Evolutionary conservation across 225 moss, liverwort and hornwort genomes (phyloP).

Genomic region (Takakia lepidozioides): DNA sequence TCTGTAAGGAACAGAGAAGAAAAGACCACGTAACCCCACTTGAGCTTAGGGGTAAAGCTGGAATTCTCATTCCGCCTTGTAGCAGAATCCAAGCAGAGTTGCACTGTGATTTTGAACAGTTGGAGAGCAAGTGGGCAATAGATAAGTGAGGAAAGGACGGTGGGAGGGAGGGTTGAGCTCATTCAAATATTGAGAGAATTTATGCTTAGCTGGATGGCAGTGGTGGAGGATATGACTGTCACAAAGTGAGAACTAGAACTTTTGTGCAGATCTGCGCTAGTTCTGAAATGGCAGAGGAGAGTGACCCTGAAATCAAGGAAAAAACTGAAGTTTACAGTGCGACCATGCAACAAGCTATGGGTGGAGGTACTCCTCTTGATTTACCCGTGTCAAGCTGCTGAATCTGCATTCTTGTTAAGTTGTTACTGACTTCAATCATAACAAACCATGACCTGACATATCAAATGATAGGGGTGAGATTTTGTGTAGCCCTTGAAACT

Average conservation of each 20-base stretch:
- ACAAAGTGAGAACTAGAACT: neutral
- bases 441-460: no score
- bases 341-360: slow-evolving; percentile 81
- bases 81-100: no score
- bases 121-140: no score
- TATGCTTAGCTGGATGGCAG: neutral
- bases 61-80: no score
- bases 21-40: no score
- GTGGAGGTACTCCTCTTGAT: slow-evolving; percentile 37
- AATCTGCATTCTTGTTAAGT: no score
- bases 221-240: no score
- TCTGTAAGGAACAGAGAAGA: no score
- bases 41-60: no score
- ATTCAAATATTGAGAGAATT: neutral
- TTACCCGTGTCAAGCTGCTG: no score
- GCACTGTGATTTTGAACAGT: no score
- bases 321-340: slow-evolving; percentile 62
- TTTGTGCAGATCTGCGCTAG: slow-evolving; percentile 37
- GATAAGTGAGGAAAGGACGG: neutral
- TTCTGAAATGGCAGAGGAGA: slow-evolving; percentile 33
- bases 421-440: no score
- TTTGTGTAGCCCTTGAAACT: neutral
- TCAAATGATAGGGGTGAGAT: neutral
- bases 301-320: slow-evolving; percentile 21
- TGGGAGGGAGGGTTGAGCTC: neutral